Evolutionary conservation across 495 filamentous ascomycete genomes (phyloP).

Genomic region (Aspergillus indologenus): DNA sequence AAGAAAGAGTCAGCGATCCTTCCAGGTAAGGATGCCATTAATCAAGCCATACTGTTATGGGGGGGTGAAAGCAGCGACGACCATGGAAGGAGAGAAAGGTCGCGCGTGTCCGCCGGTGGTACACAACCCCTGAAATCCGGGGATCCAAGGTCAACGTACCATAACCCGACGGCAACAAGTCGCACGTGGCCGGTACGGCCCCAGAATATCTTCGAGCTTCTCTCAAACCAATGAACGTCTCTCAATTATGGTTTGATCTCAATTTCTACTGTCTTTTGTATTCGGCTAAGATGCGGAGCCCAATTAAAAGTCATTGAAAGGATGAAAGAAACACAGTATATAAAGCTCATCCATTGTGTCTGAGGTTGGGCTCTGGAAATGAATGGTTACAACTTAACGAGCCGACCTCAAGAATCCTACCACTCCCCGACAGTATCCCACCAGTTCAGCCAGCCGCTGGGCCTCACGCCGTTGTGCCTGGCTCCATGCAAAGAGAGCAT

Average conservation of each 20-base stretch:
- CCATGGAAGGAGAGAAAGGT: too few relatives aligned
- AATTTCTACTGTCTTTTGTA: too few relatives aligned
- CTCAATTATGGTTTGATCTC: too few relatives aligned
- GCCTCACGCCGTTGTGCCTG: conserved; percentile 63
- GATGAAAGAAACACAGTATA: too few relatives aligned
- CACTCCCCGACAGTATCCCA: conserved; percentile 85
- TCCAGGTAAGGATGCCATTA: conserved; percentile 13
- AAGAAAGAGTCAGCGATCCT: conserved; percentile 10
- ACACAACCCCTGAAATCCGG: neutral
- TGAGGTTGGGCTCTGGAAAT: too few relatives aligned
- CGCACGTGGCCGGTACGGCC: neutral
- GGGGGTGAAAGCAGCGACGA: neutral
- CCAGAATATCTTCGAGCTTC: conserved; percentile 9
- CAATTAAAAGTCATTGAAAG: too few relatives aligned
- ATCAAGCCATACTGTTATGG: conserved; percentile 11
- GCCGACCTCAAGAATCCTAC: conserved; percentile 79
- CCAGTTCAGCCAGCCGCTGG: conserved; percentile 66
- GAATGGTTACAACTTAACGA: too few relatives aligned
- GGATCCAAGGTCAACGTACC: neutral
- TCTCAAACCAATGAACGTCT: too few relatives aligned
- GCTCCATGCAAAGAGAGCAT: conserved; percentile 61
- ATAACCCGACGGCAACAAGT: neutral
- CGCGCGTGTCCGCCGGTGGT: neutral
- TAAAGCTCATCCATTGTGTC: too few relatives aligned
- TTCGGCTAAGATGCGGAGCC: too few relatives aligned